Evolutionary conservation across 176 grass and related monocot genomes (phyloP).

Genomic region (Oryza glaberrima): DNA sequence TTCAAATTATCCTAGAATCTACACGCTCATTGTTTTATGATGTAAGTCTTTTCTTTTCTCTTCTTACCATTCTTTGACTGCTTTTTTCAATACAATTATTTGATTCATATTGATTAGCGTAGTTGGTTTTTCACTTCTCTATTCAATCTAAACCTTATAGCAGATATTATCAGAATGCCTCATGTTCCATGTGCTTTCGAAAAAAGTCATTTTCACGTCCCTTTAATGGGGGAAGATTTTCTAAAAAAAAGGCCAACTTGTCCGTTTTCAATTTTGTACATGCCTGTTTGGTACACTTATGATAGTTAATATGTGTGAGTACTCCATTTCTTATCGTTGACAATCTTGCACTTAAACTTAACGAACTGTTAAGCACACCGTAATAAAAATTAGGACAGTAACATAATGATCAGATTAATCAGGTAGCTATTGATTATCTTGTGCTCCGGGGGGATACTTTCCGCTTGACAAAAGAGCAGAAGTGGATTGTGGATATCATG

Average conservation of each 20-base stretch:
- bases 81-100: not conserved
- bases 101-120: not conserved
- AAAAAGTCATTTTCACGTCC: not conserved
- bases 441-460: conserved; percentile 51
- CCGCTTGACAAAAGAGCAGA: conserved; percentile 65
- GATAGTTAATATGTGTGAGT: not conserved
- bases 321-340: not conserved
- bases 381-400: too few relatives aligned
- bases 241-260: not conserved
- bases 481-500: conserved; percentile 76
- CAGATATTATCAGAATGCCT: not conserved
- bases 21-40: conserved; percentile 43
- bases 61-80: not conserved
- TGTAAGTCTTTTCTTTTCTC: conserved; percentile 30
- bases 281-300: not conserved
- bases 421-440: conserved; percentile 2
- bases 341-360: not conserved
- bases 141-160: not conserved
- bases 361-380: too few relatives aligned
- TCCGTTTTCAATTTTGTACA: not conserved
- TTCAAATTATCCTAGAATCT: conserved; percentile 82
- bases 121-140: not conserved
- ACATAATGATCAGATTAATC: not conserved
- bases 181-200: not conserved
- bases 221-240: not conserved